Base-by-base conservation (phyloP, 139 green algal species). In the Asterochloris erici region DNA sequence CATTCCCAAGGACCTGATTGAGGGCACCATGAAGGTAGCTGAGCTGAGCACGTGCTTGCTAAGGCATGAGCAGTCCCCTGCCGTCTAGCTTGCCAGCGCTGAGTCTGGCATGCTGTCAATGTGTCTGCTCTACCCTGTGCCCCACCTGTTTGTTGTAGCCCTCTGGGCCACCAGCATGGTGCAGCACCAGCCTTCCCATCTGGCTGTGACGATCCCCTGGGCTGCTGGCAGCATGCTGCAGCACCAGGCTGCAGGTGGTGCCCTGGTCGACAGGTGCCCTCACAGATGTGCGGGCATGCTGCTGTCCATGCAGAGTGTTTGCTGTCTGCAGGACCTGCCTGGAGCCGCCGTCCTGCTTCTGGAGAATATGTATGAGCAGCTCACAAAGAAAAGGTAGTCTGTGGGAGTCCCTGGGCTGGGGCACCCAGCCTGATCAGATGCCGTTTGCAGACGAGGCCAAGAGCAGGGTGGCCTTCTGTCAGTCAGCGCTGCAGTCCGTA, bases 321-420 rank as follows among this genome's bases (percentile, higher is more conserved):
- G 66, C 21, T 24, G 21, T 10, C 66, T 70, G 60, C 47, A 80
- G 76, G 76, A 62, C 0, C 29, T n/a, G 23, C 23, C 76, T n/a
- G 76, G 76, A 38, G 76, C 60, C 38, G 76, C 76, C 23, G 76
- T 80, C 14, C 14, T n/a, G 14, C 68, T 80, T 61, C 61, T 80
- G 60, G 76, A 80, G 21, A n/a, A 80, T 23, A 26, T 80, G 11
- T 80, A 80, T 38, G 76, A 80, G 23, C 68, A 69, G 60, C 60
- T 80, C 60, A 80, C 76, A 69, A 80, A 80, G 76, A 80, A 80
- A 64, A 80, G 60, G 76, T 80, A 47, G 68, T 9, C 9, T 79
- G n/a, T 11, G 73, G 13, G 19, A 47, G 23, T 15, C 12, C 15
- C 10, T 28, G 21, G 9, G 15, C 16, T n/a, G 17, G n/a, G 17